Evolutionary conservation across 371 early-diverging fungal species (phyloP), one percentile per base, ranked within the genome.

Genomic region (Mucor racemosus): DNA sequence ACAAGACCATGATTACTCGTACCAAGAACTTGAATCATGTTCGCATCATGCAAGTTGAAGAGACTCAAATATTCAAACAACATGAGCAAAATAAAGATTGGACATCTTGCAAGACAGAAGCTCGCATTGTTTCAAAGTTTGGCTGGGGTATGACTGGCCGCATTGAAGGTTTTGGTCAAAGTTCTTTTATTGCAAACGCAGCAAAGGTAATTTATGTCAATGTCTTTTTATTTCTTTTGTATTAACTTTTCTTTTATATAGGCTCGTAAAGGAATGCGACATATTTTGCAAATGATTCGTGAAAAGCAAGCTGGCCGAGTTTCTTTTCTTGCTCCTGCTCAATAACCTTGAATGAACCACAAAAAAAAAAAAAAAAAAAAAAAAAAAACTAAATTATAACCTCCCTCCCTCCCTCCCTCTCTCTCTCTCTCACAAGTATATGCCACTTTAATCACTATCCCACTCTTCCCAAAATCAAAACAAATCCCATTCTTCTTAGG

Each of bases 11-110:
- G 92, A 82, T 84, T 34, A 94, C 96, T 34, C 84, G 86, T 9
- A 94, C 95, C 35, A 87, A 91, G 67, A 98, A 98, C 76, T 73
- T 98, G 57, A 94, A 92, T 62, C 98, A 98, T 75, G 92, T 90
- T 41, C 90, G 97, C 55, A 79, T 96, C 35, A 92, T 98, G 92
- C 88, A 94, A 66, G 89, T 98, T 26, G 96, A 95, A 71, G 98
- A 97, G 74, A 88, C 89, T 33, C 97, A 96, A 76, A 91, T 86
- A 19, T 88, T 93, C 61, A 80, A 76, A 35, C 88, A 88, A 42
- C 68, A 75, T 40, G 76, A 70, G 7, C 79, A 81, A 60, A 84
- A 91, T 65, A 57, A 76, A 33, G 84, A 84, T 55, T 84, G 84
- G 77, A 97, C 97, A n/a, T 74, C 82, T 40, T 89, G 93, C 62